Percentiles rank a stretch among this genome's conserved stretches.
Evolutionary conservation across 139 green algal genomes (phyloP).

Genomic region (Zygnema circumcarinatum): DNA sequence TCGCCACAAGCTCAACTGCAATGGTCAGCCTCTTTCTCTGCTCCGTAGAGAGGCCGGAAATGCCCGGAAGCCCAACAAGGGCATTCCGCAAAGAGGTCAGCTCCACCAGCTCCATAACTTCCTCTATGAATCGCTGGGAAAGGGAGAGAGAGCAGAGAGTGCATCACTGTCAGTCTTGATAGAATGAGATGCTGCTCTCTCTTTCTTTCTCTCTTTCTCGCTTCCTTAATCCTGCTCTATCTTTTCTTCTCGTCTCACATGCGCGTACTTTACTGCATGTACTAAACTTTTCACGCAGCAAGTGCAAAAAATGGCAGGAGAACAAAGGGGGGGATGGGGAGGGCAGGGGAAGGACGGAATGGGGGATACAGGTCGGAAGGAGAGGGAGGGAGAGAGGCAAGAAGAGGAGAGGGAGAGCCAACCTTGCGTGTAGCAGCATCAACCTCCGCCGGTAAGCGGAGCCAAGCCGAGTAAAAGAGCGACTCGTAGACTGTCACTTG

Average conservation of each 20-base stretch:
- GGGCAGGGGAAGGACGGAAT: too few species aligned
- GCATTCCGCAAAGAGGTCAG: constrained; percentile 64
- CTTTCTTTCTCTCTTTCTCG: too few species aligned
- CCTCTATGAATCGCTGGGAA: constrained; percentile 68
- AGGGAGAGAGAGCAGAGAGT: neutral
- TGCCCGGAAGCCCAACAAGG: constrained; percentile 64
- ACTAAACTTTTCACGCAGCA: too few species aligned
- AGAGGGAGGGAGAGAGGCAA: too few species aligned
- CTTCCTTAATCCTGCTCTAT: too few species aligned
- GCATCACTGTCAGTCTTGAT: too few species aligned
- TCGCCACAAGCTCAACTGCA: constrained; percentile 89
- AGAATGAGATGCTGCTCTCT: too few species aligned
- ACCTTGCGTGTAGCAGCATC: constrained; percentile 19
- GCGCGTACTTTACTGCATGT: too few species aligned
- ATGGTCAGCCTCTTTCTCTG: constrained; percentile 94
- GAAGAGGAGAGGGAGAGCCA: neutral
- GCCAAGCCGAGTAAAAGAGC: constrained; percentile 71
- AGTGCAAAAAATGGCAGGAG: too few species aligned
- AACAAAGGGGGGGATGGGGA: too few species aligned
- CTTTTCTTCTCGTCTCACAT: too few species aligned
- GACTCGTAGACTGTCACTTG: constrained; percentile 72
- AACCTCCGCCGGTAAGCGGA: constrained; percentile 67
- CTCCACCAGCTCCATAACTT: constrained; percentile 81
- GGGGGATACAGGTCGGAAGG: too few species aligned
- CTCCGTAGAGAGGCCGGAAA: constrained; percentile 68